A percentile compares a stretch with the other conserved stretches of the same genome.
These are phyloP conservation scores for Luffa aegyptiaca DNA, from an alignment of 306 rosid genomes.

Conservation along the genomic window DNA sequence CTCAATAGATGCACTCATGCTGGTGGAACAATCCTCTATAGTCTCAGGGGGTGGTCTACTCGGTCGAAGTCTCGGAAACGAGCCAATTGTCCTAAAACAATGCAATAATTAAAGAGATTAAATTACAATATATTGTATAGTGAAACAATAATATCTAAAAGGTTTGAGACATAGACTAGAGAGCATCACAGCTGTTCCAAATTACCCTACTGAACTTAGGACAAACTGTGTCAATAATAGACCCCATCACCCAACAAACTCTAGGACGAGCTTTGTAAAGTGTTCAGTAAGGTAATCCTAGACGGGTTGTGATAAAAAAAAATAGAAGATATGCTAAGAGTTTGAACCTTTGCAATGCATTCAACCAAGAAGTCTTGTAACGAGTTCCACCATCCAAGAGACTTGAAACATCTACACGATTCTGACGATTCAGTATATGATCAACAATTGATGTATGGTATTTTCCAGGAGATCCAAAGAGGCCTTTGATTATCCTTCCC, in stretches of 20 bases:
- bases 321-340: too few relatives aligned
- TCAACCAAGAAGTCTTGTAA: conserved; percentile 2
- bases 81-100: conserved; percentile 1
- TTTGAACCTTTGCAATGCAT: conserved; percentile 6
- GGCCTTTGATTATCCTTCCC: background rate
- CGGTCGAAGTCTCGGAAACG: background rate
- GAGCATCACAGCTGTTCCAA: too few relatives aligned
- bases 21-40: background rate
- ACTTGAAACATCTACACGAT: background rate
- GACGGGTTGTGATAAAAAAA: too few relatives aligned
- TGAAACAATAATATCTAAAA: background rate
- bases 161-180: too few relatives aligned
- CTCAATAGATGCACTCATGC: background rate
- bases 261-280: too few relatives aligned
- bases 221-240: too few relatives aligned
- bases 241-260: too few relatives aligned
- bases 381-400: background rate
- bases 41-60: background rate
- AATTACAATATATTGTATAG: background rate
- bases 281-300: too few relatives aligned
- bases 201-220: too few relatives aligned
- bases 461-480: background rate
- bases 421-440: conserved; percentile 5
- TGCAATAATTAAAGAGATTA: too few relatives aligned
- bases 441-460: background rate